phyloP scores from a whole-genome alignment of 1,139 yeast genomes.

The Protomyces pachydermus region DNA sequence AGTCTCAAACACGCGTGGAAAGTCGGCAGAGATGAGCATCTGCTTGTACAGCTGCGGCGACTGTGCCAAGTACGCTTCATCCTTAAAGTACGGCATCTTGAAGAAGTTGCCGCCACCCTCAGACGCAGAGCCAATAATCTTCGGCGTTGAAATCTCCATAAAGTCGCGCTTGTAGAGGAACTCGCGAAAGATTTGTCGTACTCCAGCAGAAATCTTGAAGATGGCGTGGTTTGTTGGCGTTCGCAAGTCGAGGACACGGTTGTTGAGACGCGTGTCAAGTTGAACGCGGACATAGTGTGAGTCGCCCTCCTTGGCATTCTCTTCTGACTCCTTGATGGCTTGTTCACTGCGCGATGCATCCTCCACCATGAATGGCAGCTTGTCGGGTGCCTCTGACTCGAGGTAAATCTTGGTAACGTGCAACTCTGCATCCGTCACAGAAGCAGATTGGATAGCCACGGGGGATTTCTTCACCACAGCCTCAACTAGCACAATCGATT shows the following conservation, averaged over 20 bases:
- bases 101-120: constrained; percentile 98
- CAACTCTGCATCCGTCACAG: constrained; percentile 86
- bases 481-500: constrained; percentile 83
- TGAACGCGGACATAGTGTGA: constrained; percentile 72
- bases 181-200: constrained; percentile 82
- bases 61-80: constrained; percentile 90
- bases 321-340: constrained; percentile 55
- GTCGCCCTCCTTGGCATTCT: constrained; percentile 55
- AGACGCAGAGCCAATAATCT: constrained; percentile 87
- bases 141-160: constrained; percentile 92
- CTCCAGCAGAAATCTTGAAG: constrained; percentile 88
- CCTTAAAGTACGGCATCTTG: constrained; percentile 86
- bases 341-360: constrained; percentile 95
- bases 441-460: constrained; percentile 82
- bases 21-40: constrained; percentile 96
- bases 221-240: constrained; percentile 97
- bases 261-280: constrained; percentile 90
- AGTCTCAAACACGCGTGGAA: constrained; percentile 89
- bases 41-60: constrained; percentile 98
- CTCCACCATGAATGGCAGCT: constrained; percentile 87
- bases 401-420: constrained; percentile 67
- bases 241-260: constrained; percentile 92
- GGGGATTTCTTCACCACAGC: constrained; percentile 81
- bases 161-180: constrained; percentile 64
- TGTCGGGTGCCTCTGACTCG: constrained; percentile 83